These are phyloP conservation scores for Oenanthe sinensis DNA, from an alignment of 129 eudicot genomes.

Conservation along the genomic window DNA sequence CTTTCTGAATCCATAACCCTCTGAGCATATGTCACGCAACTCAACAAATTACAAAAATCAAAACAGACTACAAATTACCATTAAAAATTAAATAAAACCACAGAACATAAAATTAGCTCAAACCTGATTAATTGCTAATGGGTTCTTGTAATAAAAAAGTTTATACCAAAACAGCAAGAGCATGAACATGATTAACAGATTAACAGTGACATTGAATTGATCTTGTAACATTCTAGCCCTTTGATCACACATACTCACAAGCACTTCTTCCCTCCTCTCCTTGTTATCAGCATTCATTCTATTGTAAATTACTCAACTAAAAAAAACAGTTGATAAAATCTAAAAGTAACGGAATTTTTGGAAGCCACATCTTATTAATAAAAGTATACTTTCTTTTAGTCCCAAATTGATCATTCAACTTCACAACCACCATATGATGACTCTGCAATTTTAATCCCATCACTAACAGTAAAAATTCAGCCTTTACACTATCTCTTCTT, in stretches of 20 bases:
- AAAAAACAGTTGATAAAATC: slow-evolving; percentile 26
- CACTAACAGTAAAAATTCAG: not conserved
- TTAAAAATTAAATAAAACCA: not conserved
- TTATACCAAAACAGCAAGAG: slow-evolving; percentile 71
- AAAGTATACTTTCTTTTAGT: slow-evolving; percentile 33
- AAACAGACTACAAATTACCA: not conserved
- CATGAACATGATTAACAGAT: slow-evolving; percentile 76
- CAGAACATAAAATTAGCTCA: not conserved
- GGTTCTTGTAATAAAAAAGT: slow-evolving; percentile 64
- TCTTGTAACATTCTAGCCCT: slow-evolving; percentile 89
- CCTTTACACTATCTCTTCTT: not conserved
- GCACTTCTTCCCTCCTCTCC: slow-evolving; percentile 54
- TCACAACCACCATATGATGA: slow-evolving; percentile 56
- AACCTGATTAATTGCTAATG: slow-evolving; percentile 83
- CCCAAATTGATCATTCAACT: slow-evolving; percentile 41
- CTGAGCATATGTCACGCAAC: slow-evolving; percentile 78
- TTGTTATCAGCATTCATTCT: slow-evolving; percentile 42
- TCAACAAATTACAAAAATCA: slow-evolving; percentile 22
- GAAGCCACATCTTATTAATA: slow-evolving; percentile 28
- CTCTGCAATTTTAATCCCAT: slow-evolving; percentile 53
- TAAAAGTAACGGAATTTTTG: slow-evolving; percentile 31
- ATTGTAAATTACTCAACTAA: slow-evolving; percentile 24
- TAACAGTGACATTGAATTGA: slow-evolving; percentile 47
- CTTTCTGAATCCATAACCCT: slow-evolving; percentile 53
- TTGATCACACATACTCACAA: slow-evolving; percentile 79